Evolutionary conservation across 108 stramenopile genomes (phyloP).

Genomic region (Pseudonitzschia multistriata): DNA sequence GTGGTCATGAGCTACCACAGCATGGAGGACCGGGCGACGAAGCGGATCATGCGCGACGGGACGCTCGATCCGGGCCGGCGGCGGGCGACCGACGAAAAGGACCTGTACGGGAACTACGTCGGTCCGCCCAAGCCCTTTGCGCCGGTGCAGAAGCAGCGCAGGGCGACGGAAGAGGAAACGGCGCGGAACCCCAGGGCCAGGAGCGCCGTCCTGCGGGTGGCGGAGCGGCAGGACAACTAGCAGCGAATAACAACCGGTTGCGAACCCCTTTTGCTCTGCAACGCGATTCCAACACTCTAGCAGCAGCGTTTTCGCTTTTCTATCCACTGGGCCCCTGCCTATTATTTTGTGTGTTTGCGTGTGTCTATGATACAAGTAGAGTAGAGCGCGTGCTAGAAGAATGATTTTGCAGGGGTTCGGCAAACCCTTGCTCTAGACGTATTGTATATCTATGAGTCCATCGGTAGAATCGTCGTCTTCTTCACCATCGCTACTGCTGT

Average conservation of each 20-base stretch:
- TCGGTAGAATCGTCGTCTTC: slow-evolving; percentile 8
- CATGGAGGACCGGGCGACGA: slow-evolving; percentile 89
- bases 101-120: slow-evolving; percentile 77
- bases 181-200: slow-evolving; percentile 70
- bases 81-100: slow-evolving; percentile 39
- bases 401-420: too few relatives aligned
- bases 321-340: too few relatives aligned
- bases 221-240: slow-evolving; percentile 36
- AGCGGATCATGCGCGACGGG: slow-evolving; percentile 84
- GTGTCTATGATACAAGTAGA: too few relatives aligned
- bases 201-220: slow-evolving; percentile 80
- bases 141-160: slow-evolving; percentile 62
- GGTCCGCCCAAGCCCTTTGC: slow-evolving; percentile 63
- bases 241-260: not conserved
- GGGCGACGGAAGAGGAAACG: slow-evolving; percentile 76
- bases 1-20: slow-evolving; percentile 92
- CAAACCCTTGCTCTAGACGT: not conserved
- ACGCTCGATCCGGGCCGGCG: slow-evolving; percentile 23
- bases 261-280: too few relatives aligned
- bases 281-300: too few relatives aligned
- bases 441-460: slow-evolving; percentile 5
- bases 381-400: too few relatives aligned
- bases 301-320: too few relatives aligned
- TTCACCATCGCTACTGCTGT: not conserved
- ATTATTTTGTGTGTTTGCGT: too few relatives aligned